These are phyloP conservation scores for Ascochyta pisi DNA, from an alignment of 2,329 filamentous ascomycete species.

Conservation along the genomic window DNA sequence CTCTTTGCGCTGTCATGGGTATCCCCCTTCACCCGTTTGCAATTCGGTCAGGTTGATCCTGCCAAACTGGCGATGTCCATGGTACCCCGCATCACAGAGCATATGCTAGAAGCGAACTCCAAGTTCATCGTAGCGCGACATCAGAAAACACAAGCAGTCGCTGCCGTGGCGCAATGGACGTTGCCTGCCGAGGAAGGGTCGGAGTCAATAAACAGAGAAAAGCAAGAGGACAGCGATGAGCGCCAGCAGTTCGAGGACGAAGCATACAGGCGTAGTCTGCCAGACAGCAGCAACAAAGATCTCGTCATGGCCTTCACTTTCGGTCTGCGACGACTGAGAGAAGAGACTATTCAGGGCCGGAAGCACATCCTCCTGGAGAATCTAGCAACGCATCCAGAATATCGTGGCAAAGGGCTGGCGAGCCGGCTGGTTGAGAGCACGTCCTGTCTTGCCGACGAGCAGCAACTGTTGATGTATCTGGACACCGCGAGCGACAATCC, in stretches of 20 bases:
- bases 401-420: constrained; percentile 35
- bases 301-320: constrained; percentile 33
- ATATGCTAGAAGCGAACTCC: constrained; percentile 18
- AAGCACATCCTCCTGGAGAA: constrained; percentile 37
- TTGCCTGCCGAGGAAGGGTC: constrained; percentile 11
- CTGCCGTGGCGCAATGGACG: constrained; percentile 40
- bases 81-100: constrained; percentile 30
- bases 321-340: constrained; percentile 23
- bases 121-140: constrained; percentile 27
- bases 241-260: constrained; percentile 34
- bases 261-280: constrained; percentile 26
- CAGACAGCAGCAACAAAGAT: constrained; percentile 33
- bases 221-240: constrained; percentile 28
- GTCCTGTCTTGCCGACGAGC: constrained; percentile 25
- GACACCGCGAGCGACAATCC: constrained; percentile 36
- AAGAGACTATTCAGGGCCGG: constrained; percentile 16
- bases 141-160: constrained; percentile 11
- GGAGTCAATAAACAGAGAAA: constrained; percentile 11
- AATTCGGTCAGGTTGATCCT: constrained; percentile 35
- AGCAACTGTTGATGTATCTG: constrained; percentile 31
- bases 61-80: constrained; percentile 23
- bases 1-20: constrained; percentile 38
- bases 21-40: constrained; percentile 35
- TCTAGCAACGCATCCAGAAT: constrained; percentile 34
- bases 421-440: constrained; percentile 26